A percentile compares a stretch with the other conserved stretches of the same genome.
Conservation (phyloP, 2,329 filamentous ascomycete genomes). For the Penicillium aurantiogriseum region DNA sequence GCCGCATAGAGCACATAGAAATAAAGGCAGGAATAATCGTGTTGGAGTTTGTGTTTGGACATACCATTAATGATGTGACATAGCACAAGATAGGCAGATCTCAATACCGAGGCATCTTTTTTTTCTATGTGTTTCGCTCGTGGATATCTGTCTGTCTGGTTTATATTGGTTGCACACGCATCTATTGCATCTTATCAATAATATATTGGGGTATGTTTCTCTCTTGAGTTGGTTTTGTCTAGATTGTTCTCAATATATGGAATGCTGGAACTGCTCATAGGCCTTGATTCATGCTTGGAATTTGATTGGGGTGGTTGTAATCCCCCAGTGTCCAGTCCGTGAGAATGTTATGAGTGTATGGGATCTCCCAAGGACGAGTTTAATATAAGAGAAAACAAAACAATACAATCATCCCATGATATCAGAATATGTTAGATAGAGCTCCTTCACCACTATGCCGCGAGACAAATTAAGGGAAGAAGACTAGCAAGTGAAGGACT, state of each 20-base stretch:
- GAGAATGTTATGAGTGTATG: neutral
- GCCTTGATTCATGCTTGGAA: neutral
- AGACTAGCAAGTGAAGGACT: too few species aligned
- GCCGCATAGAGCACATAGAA: slow-evolving; percentile 9
- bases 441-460: too few species aligned
- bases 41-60: neutral
- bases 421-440: neutral
- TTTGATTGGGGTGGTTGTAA: neutral
- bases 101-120: neutral
- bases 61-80: neutral
- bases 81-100: slow-evolving; percentile 3
- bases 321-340: neutral
- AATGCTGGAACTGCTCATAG: neutral
- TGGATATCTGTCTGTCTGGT: neutral
- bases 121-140: neutral
- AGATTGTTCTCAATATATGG: neutral
- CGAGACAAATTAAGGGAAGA: neutral
- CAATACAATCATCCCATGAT: too few species aligned
- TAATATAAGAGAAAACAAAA: neutral
- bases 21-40: neutral
- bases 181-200: neutral
- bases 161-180: neutral
- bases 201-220: neutral
- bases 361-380: neutral
- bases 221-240: slow-evolving; percentile 9